These are phyloP conservation scores for Cardamine resedifolia DNA, from an alignment of 345 rosid genomes.

Conservation along the genomic window DNA sequence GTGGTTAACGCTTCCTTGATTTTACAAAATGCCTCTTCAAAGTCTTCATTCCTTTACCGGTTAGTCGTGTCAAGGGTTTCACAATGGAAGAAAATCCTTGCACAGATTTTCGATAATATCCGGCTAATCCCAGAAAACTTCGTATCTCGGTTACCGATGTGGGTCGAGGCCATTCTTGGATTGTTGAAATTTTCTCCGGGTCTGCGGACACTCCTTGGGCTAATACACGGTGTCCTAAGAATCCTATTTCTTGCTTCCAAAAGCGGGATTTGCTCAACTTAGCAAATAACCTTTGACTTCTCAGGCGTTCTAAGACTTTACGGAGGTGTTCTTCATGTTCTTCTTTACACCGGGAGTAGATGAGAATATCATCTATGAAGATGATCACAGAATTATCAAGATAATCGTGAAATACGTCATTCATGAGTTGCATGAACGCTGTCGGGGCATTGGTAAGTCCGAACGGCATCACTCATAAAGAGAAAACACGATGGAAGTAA, in stretches of 20 bases:
- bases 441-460: background rate
- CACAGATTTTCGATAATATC: background rate
- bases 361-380: background rate
- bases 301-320: background rate
- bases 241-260: background rate
- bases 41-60: background rate
- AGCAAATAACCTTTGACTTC: background rate
- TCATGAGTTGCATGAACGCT: background rate
- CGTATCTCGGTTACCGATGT: background rate
- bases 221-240: background rate
- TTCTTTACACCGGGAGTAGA: background rate
- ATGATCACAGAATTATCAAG: background rate
- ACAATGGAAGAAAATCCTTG: background rate
- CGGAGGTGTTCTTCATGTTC: background rate
- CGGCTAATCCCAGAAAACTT: background rate
- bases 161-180: background rate
- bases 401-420: background rate
- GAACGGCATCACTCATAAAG: too few relatives aligned
- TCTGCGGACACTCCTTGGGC: background rate
- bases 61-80: background rate
- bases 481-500: too few relatives aligned
- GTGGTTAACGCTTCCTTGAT: too few relatives aligned
- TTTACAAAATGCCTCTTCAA: too few relatives aligned
- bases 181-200: background rate
- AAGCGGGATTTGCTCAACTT: background rate